Evolutionary conservation across 768 basidiomycete species (phyloP).

Genomic region (Amanita polypyramis): DNA sequence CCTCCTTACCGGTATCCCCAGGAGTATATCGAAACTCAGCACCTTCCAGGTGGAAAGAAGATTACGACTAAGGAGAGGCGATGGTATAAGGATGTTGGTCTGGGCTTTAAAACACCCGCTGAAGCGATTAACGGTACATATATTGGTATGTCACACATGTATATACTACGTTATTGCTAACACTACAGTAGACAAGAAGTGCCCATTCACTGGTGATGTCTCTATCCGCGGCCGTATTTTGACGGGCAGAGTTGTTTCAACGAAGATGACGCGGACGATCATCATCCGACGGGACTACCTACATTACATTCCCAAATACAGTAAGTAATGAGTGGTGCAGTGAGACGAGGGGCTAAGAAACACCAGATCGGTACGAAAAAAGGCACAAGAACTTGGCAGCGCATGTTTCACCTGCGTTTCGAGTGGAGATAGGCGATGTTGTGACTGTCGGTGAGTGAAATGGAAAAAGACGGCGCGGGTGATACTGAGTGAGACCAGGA

Average conservation of each 20-base stretch:
- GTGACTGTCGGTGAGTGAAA: constrained; percentile 83
- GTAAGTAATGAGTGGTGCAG: constrained; percentile 34
- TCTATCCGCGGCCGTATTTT: constrained; percentile 99
- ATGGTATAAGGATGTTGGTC: constrained; percentile 98
- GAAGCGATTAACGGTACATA: constrained; percentile 96
- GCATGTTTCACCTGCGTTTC: constrained; percentile 97
- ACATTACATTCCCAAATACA: constrained; percentile 98
- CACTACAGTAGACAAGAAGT: constrained; percentile 84
- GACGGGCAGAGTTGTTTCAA: constrained; percentile 94
- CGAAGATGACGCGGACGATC: constrained; percentile 99
- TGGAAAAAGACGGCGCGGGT: not conserved
- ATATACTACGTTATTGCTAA: constrained; percentile 1
- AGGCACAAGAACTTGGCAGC: constrained; percentile 97
- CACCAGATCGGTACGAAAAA: constrained; percentile 91
- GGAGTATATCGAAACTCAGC: constrained; percentile 4
- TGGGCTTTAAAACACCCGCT: constrained; percentile 92
- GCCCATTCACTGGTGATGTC: constrained; percentile 94
- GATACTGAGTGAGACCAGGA: constrained; percentile 33
- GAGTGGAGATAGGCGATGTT: constrained; percentile 86
- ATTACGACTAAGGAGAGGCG: constrained; percentile 89
- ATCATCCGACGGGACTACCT: constrained; percentile 93
- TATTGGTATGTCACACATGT: constrained; percentile 56
- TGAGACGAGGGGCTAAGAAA: constrained; percentile 2
- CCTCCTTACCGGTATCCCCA: constrained; percentile 22
- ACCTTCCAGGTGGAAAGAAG: constrained; percentile 69